Conservation (phyloP, 192 early-diverging fungal species). For the Funneliformis mosseae region DNA sequence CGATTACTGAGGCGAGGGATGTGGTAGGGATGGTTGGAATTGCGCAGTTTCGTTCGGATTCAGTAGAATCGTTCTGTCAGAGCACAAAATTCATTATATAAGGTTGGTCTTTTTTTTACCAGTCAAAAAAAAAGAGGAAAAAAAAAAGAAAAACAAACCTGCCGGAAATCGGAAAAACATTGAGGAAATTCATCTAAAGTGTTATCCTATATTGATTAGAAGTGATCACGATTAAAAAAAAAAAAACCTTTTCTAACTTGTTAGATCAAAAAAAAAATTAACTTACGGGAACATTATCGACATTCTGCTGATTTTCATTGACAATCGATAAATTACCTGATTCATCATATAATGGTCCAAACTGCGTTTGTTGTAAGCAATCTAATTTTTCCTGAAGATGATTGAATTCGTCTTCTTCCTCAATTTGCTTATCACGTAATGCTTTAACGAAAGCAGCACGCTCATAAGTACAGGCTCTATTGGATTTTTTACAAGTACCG, state of each 20-base stretch:
- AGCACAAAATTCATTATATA: slow-evolving; percentile 12
- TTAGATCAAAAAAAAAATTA: neutral
- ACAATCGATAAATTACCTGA: slow-evolving; percentile 7
- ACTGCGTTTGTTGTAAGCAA: neutral
- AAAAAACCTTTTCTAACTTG: neutral
- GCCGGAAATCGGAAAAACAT: neutral
- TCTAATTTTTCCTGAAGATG: neutral
- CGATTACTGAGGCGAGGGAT: neutral
- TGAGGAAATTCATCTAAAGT: neutral
- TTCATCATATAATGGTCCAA: neutral
- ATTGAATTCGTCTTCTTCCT: neutral
- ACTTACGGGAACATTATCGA: neutral
- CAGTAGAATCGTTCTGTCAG: neutral
- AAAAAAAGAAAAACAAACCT: too few relatives aligned
- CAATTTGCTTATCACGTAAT: too few relatives aligned
- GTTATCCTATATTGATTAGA: neutral
- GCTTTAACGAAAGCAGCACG: too few relatives aligned
- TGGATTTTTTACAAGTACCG: too few relatives aligned
- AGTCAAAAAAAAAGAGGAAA: too few relatives aligned
- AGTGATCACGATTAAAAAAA: neutral
- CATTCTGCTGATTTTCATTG: neutral
- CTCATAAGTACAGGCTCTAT: too few relatives aligned
- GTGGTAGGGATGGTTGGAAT: neutral
- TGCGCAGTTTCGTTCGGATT: neutral
- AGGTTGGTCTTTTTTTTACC: too few relatives aligned